Evolutionary conservation across 768 basidiomycete species (phyloP).

Genomic region (Suillus clintonianus): DNA sequence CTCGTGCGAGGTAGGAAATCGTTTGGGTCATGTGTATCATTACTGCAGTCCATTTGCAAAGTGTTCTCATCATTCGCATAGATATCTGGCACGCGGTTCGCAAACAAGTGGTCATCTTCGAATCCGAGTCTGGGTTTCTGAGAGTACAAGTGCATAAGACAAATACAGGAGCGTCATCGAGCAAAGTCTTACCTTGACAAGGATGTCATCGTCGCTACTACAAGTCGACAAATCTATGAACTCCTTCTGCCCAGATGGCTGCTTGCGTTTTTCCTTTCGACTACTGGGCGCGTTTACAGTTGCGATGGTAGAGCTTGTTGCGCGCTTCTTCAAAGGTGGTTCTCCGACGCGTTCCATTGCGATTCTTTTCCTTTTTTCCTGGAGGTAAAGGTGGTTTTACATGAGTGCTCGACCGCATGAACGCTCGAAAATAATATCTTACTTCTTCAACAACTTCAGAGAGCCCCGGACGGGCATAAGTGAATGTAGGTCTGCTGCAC

Average conservation of each 20-base stretch:
- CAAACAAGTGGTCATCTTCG: not conserved
- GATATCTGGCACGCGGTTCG: not conserved
- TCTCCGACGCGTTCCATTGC: slow-evolving; percentile 8
- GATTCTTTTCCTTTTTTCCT: slow-evolving; percentile 23
- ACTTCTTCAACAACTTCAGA: slow-evolving; percentile 15
- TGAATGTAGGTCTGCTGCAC: slow-evolving; percentile 1
- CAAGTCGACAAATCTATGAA: slow-evolving; percentile 24
- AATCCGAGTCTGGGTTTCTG: slow-evolving; percentile 22
- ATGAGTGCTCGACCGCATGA: not conserved
- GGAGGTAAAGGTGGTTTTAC: slow-evolving; percentile 9
- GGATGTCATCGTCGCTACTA: slow-evolving; percentile 30
- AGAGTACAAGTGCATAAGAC: not conserved
- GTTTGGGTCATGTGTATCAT: not conserved
- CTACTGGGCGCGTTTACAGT: slow-evolving; percentile 10
- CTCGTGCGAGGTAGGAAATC: not conserved
- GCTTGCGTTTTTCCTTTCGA: slow-evolving; percentile 25
- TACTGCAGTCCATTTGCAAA: not conserved
- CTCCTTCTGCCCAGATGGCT: slow-evolving; percentile 9
- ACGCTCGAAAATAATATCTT: slow-evolving; percentile 27
- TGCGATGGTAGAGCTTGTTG: slow-evolving; percentile 18
- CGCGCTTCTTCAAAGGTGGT: slow-evolving; percentile 22
- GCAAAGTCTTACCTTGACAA: slow-evolving; percentile 20
- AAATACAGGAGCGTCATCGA: not conserved
- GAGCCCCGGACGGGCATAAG: not conserved
- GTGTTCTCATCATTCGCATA: not conserved